A percentile compares a stretch with the other conserved stretches of the same genome.
Evolutionary conservation across 192 early-diverging fungal species (phyloP).

Genomic region (Podila minutissima): DNA sequence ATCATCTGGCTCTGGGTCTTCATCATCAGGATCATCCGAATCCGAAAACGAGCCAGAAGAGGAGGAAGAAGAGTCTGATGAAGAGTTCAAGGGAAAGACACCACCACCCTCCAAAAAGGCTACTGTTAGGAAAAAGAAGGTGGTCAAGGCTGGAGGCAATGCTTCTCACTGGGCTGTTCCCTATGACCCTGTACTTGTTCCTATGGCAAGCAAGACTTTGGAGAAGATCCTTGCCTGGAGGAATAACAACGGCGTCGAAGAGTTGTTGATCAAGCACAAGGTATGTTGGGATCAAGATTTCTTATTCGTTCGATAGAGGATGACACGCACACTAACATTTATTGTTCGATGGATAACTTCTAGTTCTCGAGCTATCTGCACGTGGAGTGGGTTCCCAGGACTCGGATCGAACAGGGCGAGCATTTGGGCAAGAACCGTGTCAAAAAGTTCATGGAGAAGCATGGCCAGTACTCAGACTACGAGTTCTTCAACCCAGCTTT

Average conservation of each 20-base stretch:
- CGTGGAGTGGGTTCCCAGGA: constrained; percentile 74
- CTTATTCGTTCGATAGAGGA: not conserved
- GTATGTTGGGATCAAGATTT: constrained; percentile 37
- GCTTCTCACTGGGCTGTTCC: constrained; percentile 46
- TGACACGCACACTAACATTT: not conserved
- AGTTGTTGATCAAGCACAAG: constrained; percentile 86
- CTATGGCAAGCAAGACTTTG: constrained; percentile 60
- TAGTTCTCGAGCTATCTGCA: constrained; percentile 79
- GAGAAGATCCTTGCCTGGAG: constrained; percentile 64
- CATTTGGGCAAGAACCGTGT: constrained; percentile 75
- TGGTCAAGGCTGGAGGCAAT: constrained; percentile 33
- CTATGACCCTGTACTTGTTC: constrained; percentile 64
- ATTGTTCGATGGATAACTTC: not conserved
- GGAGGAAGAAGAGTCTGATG: constrained; percentile 33
- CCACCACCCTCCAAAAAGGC: constrained; percentile 45
- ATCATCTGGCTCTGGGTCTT: constrained; percentile 27
- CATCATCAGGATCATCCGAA: constrained; percentile 32
- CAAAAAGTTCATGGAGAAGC: constrained; percentile 79
- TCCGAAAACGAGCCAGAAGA: constrained; percentile 12
- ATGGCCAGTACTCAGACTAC: constrained; percentile 59
- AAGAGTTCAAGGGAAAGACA: constrained; percentile 48
- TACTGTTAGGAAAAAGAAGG: constrained; percentile 36
- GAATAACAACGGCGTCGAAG: constrained; percentile 61
- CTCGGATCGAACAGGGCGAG: constrained; percentile 55
- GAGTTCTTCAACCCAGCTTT: constrained; percentile 74